Evolutionary conservation across 2,329 filamentous ascomycete species (phyloP), one percentile per base, ranked within the genome.

Genomic region (Annulohypoxylon truncatum): DNA sequence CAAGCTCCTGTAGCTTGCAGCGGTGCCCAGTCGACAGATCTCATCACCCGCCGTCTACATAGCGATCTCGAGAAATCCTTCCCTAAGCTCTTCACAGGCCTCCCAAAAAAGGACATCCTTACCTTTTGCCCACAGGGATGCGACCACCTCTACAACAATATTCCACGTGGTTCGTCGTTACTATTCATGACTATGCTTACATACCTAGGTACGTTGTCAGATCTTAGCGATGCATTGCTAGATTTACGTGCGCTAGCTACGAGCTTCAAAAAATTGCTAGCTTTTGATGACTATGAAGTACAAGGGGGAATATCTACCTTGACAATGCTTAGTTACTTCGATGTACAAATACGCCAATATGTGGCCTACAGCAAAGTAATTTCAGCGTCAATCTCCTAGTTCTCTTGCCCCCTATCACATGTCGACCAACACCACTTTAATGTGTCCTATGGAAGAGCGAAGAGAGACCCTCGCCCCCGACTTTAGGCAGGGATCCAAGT

Each of bases 11-110:
- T 40, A 58, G 58, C 58, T 60, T 65, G 61, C 61, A 69, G 58
- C 64, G 67, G 61, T 70, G 55, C 67, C 67, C 56, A 66, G 67
- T 68, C 48, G 56, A 63, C 48, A 64, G 67, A 70, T 70, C 67
- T 70, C 58, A 50, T 63, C 59, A 56, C 58, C 59, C 59, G 54
- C 59, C 47, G 31, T 40, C 31, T 9, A n/a, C n/a, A n/a, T n/a
- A 59, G 50, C 54, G 63, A 69, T 67, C 64, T 67, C 12, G 50
- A 35, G 35, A 58, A 44, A 61, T 53, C 56, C 50, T 56, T 59
- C 52, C 50, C 61, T 44, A 51, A 63, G 55, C 51, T 56, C 54
- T 62, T 64, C 35, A 62, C 53, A 66, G 52, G 56, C 48, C 55
- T 57, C 63, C 60, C 40, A 48, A 40, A 48, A 40, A 65, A 64